Evolutionary conservation across 345 rosid species (phyloP).

Genomic region (Lepidium sativum): DNA sequence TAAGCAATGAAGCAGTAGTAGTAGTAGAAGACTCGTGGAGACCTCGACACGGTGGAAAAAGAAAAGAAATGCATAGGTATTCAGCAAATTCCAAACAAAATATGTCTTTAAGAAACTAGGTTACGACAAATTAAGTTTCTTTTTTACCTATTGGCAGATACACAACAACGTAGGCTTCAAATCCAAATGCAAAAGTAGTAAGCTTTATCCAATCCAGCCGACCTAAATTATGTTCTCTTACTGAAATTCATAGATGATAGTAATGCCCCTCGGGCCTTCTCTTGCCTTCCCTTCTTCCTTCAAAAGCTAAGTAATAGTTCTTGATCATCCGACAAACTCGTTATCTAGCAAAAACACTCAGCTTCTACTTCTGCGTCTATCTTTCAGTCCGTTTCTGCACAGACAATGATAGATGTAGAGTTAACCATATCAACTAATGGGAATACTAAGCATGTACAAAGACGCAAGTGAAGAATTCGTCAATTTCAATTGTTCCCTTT

Average conservation of each 20-base stretch:
- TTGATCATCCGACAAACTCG: neutral
- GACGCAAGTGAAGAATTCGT: neutral
- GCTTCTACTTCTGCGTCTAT: constrained; percentile 92
- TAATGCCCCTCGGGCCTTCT: constrained; percentile 56
- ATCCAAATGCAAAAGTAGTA: constrained; percentile 35
- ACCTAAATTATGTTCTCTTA: constrained; percentile 38
- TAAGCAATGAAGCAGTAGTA: constrained; percentile 14
- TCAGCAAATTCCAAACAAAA: constrained; percentile 39
- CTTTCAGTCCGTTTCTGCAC: constrained; percentile 73
- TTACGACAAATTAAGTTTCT: constrained; percentile 21
- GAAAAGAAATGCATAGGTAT: constrained; percentile 48
- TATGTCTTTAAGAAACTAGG: constrained; percentile 29
- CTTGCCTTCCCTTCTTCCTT: too few species aligned
- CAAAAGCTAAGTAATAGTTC: too few species aligned
- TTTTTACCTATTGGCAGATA: constrained; percentile 24
- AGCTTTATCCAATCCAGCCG: constrained; percentile 60
- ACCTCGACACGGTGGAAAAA: constrained; percentile 67
- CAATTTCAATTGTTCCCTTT: neutral
- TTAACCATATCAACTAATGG: neutral
- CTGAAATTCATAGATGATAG: constrained; percentile 56
- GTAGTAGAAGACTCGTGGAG: constrained; percentile 63
- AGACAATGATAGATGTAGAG: constrained; percentile 6
- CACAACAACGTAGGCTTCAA: constrained; percentile 27
- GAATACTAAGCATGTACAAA: neutral
- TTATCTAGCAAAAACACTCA: constrained; percentile 27